Conservation (phyloP, 2,329 filamentous ascomycete genomes). For the Fusarium sp. region DNA sequence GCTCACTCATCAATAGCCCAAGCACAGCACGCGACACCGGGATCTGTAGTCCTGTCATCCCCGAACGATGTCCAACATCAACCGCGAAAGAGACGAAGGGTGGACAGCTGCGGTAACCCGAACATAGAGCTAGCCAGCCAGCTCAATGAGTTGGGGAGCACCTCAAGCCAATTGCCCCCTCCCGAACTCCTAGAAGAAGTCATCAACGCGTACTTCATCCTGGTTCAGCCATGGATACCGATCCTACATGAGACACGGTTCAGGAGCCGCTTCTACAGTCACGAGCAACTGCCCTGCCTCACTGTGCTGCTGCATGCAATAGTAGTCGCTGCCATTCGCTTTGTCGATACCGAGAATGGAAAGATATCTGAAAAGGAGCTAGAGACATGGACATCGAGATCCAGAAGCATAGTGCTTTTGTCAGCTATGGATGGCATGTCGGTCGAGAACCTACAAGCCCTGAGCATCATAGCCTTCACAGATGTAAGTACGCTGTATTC, state of each 20-base stretch:
- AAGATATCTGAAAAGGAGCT: background rate
- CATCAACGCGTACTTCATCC: conserved; percentile 30
- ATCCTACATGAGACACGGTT: conserved; percentile 35
- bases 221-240: conserved; percentile 38
- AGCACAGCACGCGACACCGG: conserved; percentile 1
- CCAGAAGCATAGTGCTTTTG: conserved; percentile 29
- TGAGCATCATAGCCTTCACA: conserved; percentile 35
- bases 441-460: conserved; percentile 35
- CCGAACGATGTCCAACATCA: background rate
- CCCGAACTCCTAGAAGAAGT: conserved; percentile 33
- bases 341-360: background rate
- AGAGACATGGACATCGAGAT: conserved; percentile 20
- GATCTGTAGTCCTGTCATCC: background rate
- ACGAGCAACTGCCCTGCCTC: conserved; percentile 25
- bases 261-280: conserved; percentile 28
- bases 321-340: conserved; percentile 34
- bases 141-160: conserved; percentile 16
- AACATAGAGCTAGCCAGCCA: conserved; percentile 35
- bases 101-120: conserved; percentile 36
- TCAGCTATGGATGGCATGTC: conserved; percentile 37
- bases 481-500: conserved; percentile 10
- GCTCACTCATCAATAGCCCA: background rate
- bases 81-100: conserved; percentile 25
- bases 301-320: conserved; percentile 31
- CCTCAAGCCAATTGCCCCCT: conserved; percentile 11